Percentiles rank a stretch among this genome's conserved stretches.
Evolutionary conservation across 1,284 basidiomycete species (phyloP).

Genomic region (Mycosarcoma maydis): DNA sequence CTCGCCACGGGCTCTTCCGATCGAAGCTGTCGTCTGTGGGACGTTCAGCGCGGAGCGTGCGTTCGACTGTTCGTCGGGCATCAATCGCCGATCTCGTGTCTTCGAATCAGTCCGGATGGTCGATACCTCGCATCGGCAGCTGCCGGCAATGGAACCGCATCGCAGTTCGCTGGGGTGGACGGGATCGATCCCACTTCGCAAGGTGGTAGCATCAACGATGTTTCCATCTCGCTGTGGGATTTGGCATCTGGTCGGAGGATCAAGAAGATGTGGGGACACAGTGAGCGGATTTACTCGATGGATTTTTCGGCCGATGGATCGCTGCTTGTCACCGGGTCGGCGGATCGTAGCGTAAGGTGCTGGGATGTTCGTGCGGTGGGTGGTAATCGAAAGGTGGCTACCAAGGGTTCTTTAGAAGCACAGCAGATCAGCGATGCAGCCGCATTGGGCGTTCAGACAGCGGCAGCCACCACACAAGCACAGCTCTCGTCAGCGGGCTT

Average conservation of each 20-base stretch:
- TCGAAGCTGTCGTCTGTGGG: slow-evolving; percentile 94
- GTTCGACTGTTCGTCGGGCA: slow-evolving; percentile 96
- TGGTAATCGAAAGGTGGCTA: slow-evolving; percentile 22
- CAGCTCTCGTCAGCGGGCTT: slow-evolving; percentile 6
- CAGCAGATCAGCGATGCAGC: slow-evolving; percentile 27
- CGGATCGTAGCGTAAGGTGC: slow-evolving; percentile 93
- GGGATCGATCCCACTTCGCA: slow-evolving; percentile 16
- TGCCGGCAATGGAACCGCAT: slow-evolving; percentile 42
- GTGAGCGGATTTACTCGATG: slow-evolving; percentile 85
- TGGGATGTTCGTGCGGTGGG: slow-evolving; percentile 93
- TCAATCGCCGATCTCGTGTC: slow-evolving; percentile 84
- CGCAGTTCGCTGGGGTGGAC: slow-evolving; percentile 35
- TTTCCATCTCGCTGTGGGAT: slow-evolving; percentile 95
- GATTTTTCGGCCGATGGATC: slow-evolving; percentile 91
- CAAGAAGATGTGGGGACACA: slow-evolving; percentile 97
- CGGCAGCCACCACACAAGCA: neutral
- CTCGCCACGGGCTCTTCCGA: slow-evolving; percentile 96
- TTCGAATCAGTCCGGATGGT: slow-evolving; percentile 93
- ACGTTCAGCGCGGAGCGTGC: slow-evolving; percentile 93
- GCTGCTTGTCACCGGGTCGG: slow-evolving; percentile 85
- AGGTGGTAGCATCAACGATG: slow-evolving; percentile 73
- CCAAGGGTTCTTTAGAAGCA: slow-evolving; percentile 28
- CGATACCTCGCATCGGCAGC: slow-evolving; percentile 86
- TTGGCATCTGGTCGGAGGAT: slow-evolving; percentile 88
- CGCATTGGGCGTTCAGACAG: too few species aligned